Evolutionary conservation across 1,284 basidiomycete genomes (phyloP).

Genomic region (Rhodotorula sp.): DNA sequence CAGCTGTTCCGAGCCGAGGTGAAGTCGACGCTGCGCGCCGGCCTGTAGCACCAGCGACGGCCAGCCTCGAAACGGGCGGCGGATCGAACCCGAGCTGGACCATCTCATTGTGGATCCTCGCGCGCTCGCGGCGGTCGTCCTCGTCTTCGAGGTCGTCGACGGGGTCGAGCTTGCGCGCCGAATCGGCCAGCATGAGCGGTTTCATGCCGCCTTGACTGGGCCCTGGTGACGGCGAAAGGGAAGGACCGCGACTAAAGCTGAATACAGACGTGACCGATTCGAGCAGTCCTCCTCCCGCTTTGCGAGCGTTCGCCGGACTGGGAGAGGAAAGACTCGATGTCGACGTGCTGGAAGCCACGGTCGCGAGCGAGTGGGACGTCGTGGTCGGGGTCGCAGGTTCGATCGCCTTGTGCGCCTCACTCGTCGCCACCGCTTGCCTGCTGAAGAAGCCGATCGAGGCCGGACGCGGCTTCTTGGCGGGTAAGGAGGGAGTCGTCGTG

Average conservation of each 20-base stretch:
- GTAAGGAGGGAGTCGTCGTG: background rate
- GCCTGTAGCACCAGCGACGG: background rate
- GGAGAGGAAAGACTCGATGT: background rate
- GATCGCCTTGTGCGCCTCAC: no score
- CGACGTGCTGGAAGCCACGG: background rate
- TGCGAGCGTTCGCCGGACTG: conserved; percentile 3
- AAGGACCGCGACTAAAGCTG: background rate
- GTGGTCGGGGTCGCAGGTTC: conserved; percentile 5
- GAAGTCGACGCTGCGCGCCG: conserved; percentile 1
- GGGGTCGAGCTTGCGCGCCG: conserved; percentile 21
- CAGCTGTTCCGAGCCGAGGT: background rate
- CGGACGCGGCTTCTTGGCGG: conserved; percentile 18
- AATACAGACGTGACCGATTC: conserved; percentile 25
- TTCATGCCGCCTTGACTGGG: conserved; percentile 12
- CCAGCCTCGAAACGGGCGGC: conserved; percentile 14
- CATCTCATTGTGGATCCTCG: conserved; percentile 32
- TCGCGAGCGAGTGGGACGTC: background rate
- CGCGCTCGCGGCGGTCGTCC: conserved; percentile 40
- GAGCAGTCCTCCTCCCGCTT: conserved; percentile 19
- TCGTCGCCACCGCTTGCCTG: background rate
- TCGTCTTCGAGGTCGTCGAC: conserved; percentile 41
- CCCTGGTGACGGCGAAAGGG: conserved; percentile 1
- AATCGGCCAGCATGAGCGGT: conserved; percentile 33
- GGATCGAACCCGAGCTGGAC: conserved; percentile 26
- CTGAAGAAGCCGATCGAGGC: conserved; percentile 16